Conservation (phyloP, 805 yeast genomes). For the Candida maris region DNA sequence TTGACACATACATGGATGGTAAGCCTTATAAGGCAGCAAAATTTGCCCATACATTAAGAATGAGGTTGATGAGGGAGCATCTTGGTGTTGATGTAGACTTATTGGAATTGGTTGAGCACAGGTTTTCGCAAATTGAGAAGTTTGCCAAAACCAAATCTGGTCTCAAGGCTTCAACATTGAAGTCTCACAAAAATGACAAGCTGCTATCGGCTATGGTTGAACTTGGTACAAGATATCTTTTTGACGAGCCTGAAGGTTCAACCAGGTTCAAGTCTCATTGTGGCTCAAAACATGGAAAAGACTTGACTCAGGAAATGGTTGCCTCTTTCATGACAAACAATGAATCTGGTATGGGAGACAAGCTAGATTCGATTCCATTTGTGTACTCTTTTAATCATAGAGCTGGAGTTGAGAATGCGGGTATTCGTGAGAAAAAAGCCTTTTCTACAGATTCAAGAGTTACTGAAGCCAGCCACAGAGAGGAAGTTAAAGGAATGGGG, state of each 20-base stretch:
- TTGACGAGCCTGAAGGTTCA: slow-evolving; percentile 36
- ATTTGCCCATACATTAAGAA: slow-evolving; percentile 84
- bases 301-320: slow-evolving; percentile 20
- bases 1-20: slow-evolving; percentile 76
- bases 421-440: slow-evolving; percentile 78
- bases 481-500: slow-evolving; percentile 78
- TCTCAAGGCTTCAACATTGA: slow-evolving; percentile 40
- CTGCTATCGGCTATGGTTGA: slow-evolving; percentile 68
- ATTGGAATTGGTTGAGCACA: slow-evolving; percentile 74
- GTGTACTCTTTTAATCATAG: slow-evolving; percentile 72
- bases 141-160: slow-evolving; percentile 43
- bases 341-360: slow-evolving; percentile 19
- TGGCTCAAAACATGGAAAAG: slow-evolving; percentile 10
- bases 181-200: slow-evolving; percentile 24
- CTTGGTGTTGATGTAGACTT: slow-evolving; percentile 89
- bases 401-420: slow-evolving; percentile 84
- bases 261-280: slow-evolving; percentile 24
- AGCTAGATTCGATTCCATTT: slow-evolving; percentile 26
- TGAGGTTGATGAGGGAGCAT: slow-evolving; percentile 95
- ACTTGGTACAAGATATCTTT: slow-evolving; percentile 64
- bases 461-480: slow-evolving; percentile 56
- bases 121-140: slow-evolving; percentile 49
- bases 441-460: slow-evolving; percentile 81
- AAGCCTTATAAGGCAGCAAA: slow-evolving; percentile 75
- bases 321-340: slow-evolving; percentile 20